Evolutionary conservation across 2,329 filamentous ascomycete genomes (phyloP), one percentile per base, ranked within the genome.

Genomic region (Ophiosphaerella narmari): DNA sequence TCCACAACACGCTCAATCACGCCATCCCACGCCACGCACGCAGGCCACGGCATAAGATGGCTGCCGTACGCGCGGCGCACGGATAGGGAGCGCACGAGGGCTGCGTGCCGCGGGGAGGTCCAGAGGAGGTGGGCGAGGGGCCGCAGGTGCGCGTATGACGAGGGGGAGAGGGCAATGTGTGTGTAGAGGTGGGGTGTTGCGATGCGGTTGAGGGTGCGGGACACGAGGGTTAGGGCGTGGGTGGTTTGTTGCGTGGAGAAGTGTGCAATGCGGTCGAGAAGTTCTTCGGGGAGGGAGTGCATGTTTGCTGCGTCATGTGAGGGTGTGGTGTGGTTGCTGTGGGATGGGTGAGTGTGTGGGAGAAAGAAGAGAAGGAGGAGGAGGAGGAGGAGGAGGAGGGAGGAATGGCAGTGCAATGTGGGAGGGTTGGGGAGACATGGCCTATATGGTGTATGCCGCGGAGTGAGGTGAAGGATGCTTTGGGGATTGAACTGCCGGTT

Each of bases 31-130:
- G 2, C 43, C 40, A 21, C 11, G 29, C 5, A 18, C 41, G 21
- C 12, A 1, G 57, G 57, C 57, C 57, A 60, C 11, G 52, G 48
- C 24, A 50, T 46, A 2, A 60, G 12, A 39, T 58, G 50, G 5
- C 57, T 55, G 4, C 57, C 57, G 29, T 60, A 60, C 0, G 57
- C 57, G 13, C 52, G 47, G 4, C 46, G 37, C 7, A 60, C 57
- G 5, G 29, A 36, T 4, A 60, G 44, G 5, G 37, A 43, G 8
- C 48, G 40, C 18, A 60, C 55, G 6, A 46, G 42, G 3, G 32
- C 9, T 7, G 47, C 46, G 16, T 60, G 57, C 0, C 41, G 32
- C 1, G 38, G 24, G 1, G 52, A 56, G 1, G 52, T 54, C 52
- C 55, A 60, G 33, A 60, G 51, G 1, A 60, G 37, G 4, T 52